A percentile compares a stretch with the other conserved stretches of the same genome.
Conservation (phyloP, 768 basidiomycete species). For the Ramaria rubella region DNA sequence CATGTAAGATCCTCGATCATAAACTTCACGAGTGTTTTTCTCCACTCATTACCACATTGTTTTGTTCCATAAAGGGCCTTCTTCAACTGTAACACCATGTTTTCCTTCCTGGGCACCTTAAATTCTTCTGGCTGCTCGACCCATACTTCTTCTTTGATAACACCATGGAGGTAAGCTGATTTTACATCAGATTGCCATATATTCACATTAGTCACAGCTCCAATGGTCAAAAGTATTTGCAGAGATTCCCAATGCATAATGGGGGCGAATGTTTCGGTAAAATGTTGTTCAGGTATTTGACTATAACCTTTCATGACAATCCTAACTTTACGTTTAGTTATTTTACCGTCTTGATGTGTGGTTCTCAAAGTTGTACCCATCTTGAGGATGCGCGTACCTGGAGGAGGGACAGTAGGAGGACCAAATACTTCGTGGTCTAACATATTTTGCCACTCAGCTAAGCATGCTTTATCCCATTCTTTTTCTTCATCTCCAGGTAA, state of each 20-base stretch:
- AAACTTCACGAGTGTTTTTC: conserved; percentile 15
- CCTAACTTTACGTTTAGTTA: conserved; percentile 29
- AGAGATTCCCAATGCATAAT: conserved; percentile 21
- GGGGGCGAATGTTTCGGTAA: conserved; percentile 18
- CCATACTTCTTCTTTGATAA: conserved; percentile 23
- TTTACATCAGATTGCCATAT: conserved; percentile 36
- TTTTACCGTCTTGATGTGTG: conserved; percentile 15
- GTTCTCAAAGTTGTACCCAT: no score
- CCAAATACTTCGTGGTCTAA: background rate
- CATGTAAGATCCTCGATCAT: background rate
- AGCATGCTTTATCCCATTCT: background rate
- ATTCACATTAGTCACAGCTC: conserved; percentile 28
- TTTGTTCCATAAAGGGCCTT: conserved; percentile 33
- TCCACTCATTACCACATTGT: conserved; percentile 25
- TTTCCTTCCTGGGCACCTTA: conserved; percentile 14
- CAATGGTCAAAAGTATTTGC: conserved; percentile 31
- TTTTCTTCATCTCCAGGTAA: background rate
- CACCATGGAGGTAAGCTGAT: conserved; percentile 36
- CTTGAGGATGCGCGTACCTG: background rate
- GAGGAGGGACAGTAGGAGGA: background rate
- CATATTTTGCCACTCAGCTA: background rate
- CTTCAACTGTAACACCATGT: conserved; percentile 15
- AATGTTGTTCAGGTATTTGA: conserved; percentile 34
- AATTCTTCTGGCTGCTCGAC: conserved; percentile 31
- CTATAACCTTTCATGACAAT: conserved; percentile 38